These are phyloP conservation scores for Magnolia kwangsiensis DNA, from an alignment of 164 flowering plant genomes.

Conservation along the genomic window DNA sequence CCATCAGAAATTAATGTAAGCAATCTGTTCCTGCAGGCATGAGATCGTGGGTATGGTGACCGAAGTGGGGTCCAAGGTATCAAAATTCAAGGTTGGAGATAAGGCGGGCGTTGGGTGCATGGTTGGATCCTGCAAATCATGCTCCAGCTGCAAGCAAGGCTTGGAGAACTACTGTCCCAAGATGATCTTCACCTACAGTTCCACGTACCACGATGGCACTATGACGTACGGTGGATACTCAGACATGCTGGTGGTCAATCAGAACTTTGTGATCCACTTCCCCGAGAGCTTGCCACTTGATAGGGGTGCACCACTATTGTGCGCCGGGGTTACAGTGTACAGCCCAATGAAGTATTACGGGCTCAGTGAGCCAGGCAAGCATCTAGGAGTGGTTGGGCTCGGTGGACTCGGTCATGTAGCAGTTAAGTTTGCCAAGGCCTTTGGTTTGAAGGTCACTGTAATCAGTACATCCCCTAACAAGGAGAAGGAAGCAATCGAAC, in stretches of 20 bases:
- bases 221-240: slow-evolving; percentile 24
- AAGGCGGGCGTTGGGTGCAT: slow-evolving; percentile 59
- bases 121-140: slow-evolving; percentile 38
- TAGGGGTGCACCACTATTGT: slow-evolving; percentile 20
- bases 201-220: slow-evolving; percentile 8
- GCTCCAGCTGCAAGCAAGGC: slow-evolving; percentile 23
- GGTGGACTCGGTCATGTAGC: slow-evolving; percentile 22
- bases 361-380: slow-evolving; percentile 10
- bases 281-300: slow-evolving; percentile 24
- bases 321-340: slow-evolving; percentile 31
- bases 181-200: slow-evolving; percentile 15
- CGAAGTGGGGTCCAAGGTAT: slow-evolving; percentile 49
- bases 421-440: slow-evolving; percentile 19
- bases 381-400: slow-evolving; percentile 18
- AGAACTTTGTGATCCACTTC: slow-evolving; percentile 15
- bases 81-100: slow-evolving; percentile 47
- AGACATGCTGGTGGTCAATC: slow-evolving; percentile 12
- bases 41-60: slow-evolving; percentile 51
- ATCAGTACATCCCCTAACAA: slow-evolving; percentile 37
- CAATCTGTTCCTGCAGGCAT: slow-evolving; percentile 27
- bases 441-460: slow-evolving; percentile 32
- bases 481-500: slow-evolving; percentile 32
- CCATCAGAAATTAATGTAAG: no score
- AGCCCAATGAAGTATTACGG: slow-evolving; percentile 24
- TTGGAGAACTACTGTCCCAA: slow-evolving; percentile 38